phyloP scores from a whole-genome alignment of 2,329 filamentous ascomycete species.

The Thyridium curvatum region DNA sequence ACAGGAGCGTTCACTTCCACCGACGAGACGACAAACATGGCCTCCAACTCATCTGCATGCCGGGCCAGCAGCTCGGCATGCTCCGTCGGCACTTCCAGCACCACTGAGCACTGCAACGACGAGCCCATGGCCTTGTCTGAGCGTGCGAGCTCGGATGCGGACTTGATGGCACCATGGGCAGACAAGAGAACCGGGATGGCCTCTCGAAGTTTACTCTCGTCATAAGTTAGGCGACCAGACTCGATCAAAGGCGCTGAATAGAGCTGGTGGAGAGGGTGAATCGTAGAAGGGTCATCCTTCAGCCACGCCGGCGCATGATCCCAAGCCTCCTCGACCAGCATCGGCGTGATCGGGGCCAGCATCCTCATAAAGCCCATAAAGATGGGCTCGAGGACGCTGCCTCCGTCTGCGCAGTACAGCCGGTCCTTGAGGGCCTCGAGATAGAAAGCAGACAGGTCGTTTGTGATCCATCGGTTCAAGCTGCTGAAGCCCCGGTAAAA shows the following conservation, averaged over 20 bases:
- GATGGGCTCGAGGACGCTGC: slow-evolving; percentile 59
- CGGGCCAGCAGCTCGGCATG: too few species aligned
- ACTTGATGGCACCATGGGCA: slow-evolving; percentile 64
- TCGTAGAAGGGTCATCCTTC: slow-evolving; percentile 32
- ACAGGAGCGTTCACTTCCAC: slow-evolving; percentile 40
- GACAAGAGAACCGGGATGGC: slow-evolving; percentile 43
- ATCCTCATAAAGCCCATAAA: slow-evolving; percentile 70
- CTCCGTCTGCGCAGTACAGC: slow-evolving; percentile 74
- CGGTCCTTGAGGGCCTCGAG: slow-evolving; percentile 89
- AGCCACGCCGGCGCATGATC: slow-evolving; percentile 65
- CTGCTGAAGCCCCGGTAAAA: slow-evolving; percentile 71
- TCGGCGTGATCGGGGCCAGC: slow-evolving; percentile 73
- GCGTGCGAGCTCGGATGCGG: slow-evolving; percentile 67
- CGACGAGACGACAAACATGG: slow-evolving; percentile 64
- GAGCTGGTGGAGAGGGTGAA: slow-evolving; percentile 39
- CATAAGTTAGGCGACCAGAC: slow-evolving; percentile 27
- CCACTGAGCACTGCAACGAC: slow-evolving; percentile 71
- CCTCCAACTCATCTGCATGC: slow-evolving; percentile 43
- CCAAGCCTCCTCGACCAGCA: slow-evolving; percentile 87
- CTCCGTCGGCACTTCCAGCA: slow-evolving; percentile 36
- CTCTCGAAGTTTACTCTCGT: slow-evolving; percentile 30
- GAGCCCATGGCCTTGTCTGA: slow-evolving; percentile 68
- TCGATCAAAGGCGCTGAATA: slow-evolving; percentile 38
- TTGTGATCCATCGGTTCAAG: slow-evolving; percentile 76
- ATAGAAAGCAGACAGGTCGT: slow-evolving; percentile 87